Conservation (phyloP, 139 green algal species). For the Choricystis sp. region DNA sequence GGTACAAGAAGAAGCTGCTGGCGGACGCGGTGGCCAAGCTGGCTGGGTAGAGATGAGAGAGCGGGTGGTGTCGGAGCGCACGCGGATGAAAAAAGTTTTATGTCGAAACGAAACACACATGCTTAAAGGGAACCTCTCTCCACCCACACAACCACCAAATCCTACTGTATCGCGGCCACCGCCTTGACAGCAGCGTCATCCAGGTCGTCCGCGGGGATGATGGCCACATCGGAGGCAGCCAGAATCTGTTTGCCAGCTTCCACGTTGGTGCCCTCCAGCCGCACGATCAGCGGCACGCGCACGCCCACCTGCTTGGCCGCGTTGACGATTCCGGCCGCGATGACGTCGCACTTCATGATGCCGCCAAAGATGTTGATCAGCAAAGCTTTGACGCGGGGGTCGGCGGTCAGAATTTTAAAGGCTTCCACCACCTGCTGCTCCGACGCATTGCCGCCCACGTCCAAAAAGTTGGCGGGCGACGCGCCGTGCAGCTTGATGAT, state of each 20-base stretch:
- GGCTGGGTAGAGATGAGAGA: too few relatives aligned
- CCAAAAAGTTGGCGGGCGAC: slow-evolving; percentile 92
- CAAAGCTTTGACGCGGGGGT: slow-evolving; percentile 87
- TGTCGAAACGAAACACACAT: slow-evolving; percentile 1
- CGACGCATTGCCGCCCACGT: slow-evolving; percentile 85
- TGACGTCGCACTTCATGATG: slow-evolving; percentile 99
- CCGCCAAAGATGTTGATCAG: slow-evolving; percentile 99
- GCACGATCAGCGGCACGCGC: slow-evolving; percentile 77
- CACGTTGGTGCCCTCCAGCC: slow-evolving; percentile 98
- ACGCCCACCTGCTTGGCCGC: slow-evolving; percentile 82
- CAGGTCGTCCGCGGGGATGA: slow-evolving; percentile 76
- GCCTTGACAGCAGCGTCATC: slow-evolving; percentile 94
- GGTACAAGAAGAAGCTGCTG: slow-evolving; percentile 64
- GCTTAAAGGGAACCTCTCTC: too few relatives aligned
- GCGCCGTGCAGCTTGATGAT: slow-evolving; percentile 96
- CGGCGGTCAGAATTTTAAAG: slow-evolving; percentile 86
- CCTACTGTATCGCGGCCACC: slow-evolving; percentile 43
- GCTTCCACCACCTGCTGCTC: slow-evolving; percentile 86
- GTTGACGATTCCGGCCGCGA: slow-evolving; percentile 89
- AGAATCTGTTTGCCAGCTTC: slow-evolving; percentile 84
- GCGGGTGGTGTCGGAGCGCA: too few relatives aligned
- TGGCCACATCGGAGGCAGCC: slow-evolving; percentile 38
- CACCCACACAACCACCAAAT: too few relatives aligned
- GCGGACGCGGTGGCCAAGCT: slow-evolving; percentile 35
- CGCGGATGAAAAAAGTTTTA: too few relatives aligned